Evolutionary conservation across 2,329 filamentous ascomycete genomes (phyloP), one percentile per base, ranked within the genome.

Genomic region (Aureobasidium sp.): DNA sequence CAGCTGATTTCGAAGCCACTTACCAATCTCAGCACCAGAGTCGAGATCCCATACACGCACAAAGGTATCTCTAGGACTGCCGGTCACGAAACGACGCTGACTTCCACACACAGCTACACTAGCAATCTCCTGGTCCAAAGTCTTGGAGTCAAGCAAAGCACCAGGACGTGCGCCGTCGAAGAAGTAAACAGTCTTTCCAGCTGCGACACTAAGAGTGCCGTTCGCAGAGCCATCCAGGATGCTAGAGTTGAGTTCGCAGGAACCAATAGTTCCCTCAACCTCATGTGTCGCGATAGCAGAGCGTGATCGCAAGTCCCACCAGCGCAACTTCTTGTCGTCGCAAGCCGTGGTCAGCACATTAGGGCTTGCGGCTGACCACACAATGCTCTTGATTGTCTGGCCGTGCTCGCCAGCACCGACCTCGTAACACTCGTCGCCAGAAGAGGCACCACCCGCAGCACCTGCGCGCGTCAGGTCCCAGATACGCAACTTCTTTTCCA

Each of bases 401-500:
- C 83, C 86, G 73, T 99, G 94, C 13, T 89, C 82, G 39, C 90
- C 90, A 7, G 87, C 82, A 25, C 91, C 94, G 67, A 99, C 93
- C 73, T 97, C 94, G 70, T 92, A 94, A 27, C 64, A 65, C 29
- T 64, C 66, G n/a, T 63, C 61, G 21, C 44, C 55, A 3, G 37
- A 52, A 9, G 55, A n/a, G 39, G 39, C 64, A 32, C 58, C 36
- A 15, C 48, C 65, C 57, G 83, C 79, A 63, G 86, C 30, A n/a
- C 50, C 66, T 59, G 83, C 79, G 63, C 86, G 84, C 16, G 85
- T 85, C 16, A 99, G 80, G 69, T 97, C 93, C 71, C 94, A 99
- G 65, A 99, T 88, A 59, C 93, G 90, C 58, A 99, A 83, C 76
- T 94, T 97, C 82, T 97, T 97, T 77, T 99, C 94, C 78, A 90